Conservation (phyloP, 2,329 filamentous ascomycete species). For the Epichloe uncinata region DNA sequence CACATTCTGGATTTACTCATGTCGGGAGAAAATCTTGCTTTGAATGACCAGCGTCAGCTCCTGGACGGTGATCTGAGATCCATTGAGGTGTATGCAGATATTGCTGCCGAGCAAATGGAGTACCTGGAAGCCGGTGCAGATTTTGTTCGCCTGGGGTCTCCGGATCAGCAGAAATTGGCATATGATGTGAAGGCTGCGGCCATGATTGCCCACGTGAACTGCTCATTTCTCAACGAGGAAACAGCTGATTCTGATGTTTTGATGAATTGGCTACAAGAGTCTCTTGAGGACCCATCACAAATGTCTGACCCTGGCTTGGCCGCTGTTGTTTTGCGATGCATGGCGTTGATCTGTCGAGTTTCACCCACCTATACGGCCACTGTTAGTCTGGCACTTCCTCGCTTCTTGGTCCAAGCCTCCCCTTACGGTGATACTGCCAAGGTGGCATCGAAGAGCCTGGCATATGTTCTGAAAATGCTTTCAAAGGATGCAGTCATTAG, state of each 20-base stretch:
- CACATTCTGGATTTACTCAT: constrained; percentile 66
- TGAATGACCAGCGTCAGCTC: constrained; percentile 18
- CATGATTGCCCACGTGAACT: constrained; percentile 74
- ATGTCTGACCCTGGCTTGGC: constrained; percentile 72
- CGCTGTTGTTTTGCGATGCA: constrained; percentile 62
- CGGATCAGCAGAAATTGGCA: constrained; percentile 75
- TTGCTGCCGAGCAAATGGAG: constrained; percentile 72
- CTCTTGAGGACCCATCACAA: constrained; percentile 63
- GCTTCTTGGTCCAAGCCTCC: constrained; percentile 76
- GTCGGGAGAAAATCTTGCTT: constrained; percentile 36
- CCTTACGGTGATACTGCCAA: constrained; percentile 55
- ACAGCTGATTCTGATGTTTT: constrained; percentile 67
- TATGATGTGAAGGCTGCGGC: constrained; percentile 76
- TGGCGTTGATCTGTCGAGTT: constrained; percentile 69
- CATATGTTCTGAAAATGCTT: constrained; percentile 64
- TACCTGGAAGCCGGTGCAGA: constrained; percentile 81
- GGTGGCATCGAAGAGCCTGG: constrained; percentile 73
- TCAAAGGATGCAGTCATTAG: constrained; percentile 92
- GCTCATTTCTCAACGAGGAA: constrained; percentile 68
- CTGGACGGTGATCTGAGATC: constrained; percentile 40
- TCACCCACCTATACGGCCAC: constrained; percentile 60
- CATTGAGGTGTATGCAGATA: constrained; percentile 51
- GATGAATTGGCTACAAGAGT: constrained; percentile 74
- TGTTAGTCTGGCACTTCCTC: constrained; percentile 66
- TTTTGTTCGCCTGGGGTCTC: constrained; percentile 67